Evolutionary conservation across 1,139 yeast species (phyloP), one percentile per base, ranked within the genome.

Genomic region (Protomyces arabidopsidicola): DNA sequence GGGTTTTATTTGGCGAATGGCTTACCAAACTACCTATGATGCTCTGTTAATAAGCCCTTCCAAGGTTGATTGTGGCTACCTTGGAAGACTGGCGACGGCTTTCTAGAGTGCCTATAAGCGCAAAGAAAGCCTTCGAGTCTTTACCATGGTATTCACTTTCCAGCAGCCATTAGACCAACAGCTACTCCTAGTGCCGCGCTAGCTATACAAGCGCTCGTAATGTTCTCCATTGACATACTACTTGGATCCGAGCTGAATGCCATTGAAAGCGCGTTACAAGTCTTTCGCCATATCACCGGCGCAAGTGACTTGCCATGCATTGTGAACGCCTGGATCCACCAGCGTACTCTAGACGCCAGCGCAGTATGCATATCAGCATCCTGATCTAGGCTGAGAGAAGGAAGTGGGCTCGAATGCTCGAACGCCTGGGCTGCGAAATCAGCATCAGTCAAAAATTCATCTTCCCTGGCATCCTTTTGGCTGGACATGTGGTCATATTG

Each of bases 151-250:
- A 5, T 27, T 27, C 31, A 27, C 6, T 27, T 27, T 27, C 2
- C 31, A 27, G 31, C 31, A 27, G 31, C 31, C 31, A 54, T 38
- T 3, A 55, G 51, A 22, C 60, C 60, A 1, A 56, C 36, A 14
- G 39, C 50, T 6, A 58, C 10, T 27, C 62, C 62, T 14, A 58
- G n/a, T 20, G 52, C 14, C 6, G 51, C 56, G 34, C 56, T 51
- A 39, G 52, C 56, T n/a, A 58, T 18, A 34, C 62, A 58, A 9
- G 62, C 62, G 39, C 42, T 58, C 20, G 62, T 58, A 51, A 58
- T 50, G 45, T 58, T 56, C 52, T 58, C 62, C 18, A 39, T 34
- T n/a, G 56, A n/a, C 2, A 58, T n/a, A 6, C 24, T 20, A 34
- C 56, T 39, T 16, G 52, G 62, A 2, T 51, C 34, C 52, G 55